Evolutionary conservation across 208 protist species (phyloP), one percentile per base, ranked within the genome.

Genomic region (Herpetomonas muscarum): DNA sequence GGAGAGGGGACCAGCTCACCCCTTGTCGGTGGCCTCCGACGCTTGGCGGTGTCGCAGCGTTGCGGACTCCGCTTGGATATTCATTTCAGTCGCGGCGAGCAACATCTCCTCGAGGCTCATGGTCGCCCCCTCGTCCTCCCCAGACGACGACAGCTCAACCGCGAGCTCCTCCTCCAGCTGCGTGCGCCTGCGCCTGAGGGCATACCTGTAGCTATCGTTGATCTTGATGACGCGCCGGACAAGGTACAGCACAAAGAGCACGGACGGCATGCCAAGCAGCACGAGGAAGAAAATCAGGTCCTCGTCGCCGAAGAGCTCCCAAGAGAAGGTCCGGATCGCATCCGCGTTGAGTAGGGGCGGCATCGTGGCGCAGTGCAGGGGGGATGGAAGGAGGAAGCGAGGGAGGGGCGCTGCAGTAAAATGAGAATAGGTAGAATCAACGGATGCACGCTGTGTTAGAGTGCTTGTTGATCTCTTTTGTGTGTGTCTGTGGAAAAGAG

Each of bases 271-370:
- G 28, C 41, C 60, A 49, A 74, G 52, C 1, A 58, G 53, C 10
- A 76, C 24, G 21, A 76, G 19, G 29, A 70, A 67, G 30, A 79
- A 21, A 0, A 73, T 36, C 0, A 79, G 39, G 30, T 79, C 65
- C 58, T 79, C 76, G 55, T 78, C 71, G 21, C 61, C 71, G 17
- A 79, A 67, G 25, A 67, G 15, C 3, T 37, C 54, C 50, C 62
- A 51, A 9, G 71, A 75, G 41, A 70, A 13, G 10, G 19, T 28
- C 19, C 68, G 60, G 29, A 83, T 51, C 0, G 30, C 32, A 2
- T 58, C 45, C 7, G 57, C 29, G 47, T 49, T 0, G 49, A 13
- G 17, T n/a, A 1, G 10, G 3, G 26, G 10, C 7, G 7, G 1
- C 29, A 6, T 4, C 6, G 21, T 30, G 19, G 29, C 2, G 21